Evolutionary conservation across 805 yeast genomes (phyloP).

Genomic region (Lipomyces anomalus): DNA sequence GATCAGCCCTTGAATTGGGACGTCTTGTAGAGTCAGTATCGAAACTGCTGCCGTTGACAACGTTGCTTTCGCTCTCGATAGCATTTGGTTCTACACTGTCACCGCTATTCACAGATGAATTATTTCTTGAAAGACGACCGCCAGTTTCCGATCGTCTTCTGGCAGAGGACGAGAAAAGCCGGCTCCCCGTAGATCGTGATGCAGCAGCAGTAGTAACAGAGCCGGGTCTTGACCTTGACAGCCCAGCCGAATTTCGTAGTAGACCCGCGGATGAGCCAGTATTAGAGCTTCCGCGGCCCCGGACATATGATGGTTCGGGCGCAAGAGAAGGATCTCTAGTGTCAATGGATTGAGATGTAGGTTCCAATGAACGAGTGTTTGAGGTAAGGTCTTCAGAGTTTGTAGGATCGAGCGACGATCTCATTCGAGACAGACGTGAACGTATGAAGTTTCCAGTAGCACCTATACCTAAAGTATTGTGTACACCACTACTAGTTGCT

Average conservation of each 20-base stretch:
- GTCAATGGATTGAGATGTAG: too few species aligned
- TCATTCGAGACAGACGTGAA: too few species aligned
- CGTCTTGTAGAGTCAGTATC: conserved; percentile 21
- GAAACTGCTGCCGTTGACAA: neutral
- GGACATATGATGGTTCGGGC: conserved; percentile 21
- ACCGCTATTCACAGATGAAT: neutral
- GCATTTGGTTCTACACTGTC: neutral
- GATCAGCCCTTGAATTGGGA: conserved; percentile 1
- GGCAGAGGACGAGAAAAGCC: neutral
- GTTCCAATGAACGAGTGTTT: too few species aligned
- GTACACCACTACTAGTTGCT: too few species aligned
- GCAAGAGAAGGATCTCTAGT: conserved; percentile 6
- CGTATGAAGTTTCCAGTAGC: too few species aligned
- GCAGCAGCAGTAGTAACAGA: conserved; percentile 10
- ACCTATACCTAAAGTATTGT: too few species aligned
- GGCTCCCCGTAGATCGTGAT: conserved; percentile 5
- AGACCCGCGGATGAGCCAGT: conserved; percentile 10
- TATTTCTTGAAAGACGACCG: conserved; percentile 1
- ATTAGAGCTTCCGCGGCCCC: conserved; percentile 18
- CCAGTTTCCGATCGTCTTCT: conserved; percentile 4
- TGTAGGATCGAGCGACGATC: too few species aligned
- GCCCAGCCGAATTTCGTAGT: too few species aligned
- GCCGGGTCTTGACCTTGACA: too few species aligned
- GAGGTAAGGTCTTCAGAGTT: too few species aligned
- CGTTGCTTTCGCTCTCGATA: neutral